A percentile compares a stretch with the other conserved stretches of the same genome.
Conservation (phyloP, 345 rosid species). For the Rhodomyrtus tomentosa region DNA sequence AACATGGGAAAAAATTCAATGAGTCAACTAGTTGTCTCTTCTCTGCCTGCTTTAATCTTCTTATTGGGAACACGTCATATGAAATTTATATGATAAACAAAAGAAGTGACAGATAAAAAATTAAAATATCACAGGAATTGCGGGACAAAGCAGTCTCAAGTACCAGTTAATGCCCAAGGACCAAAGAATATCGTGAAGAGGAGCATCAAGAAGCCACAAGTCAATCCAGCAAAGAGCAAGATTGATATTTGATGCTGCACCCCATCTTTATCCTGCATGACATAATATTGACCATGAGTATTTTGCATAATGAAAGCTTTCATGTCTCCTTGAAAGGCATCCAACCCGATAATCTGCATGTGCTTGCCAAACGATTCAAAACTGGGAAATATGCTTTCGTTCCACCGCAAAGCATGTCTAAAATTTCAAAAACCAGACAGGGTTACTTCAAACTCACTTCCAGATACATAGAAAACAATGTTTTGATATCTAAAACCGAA, state of each 20-base stretch:
- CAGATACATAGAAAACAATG: not conserved
- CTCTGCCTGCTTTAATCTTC: not conserved
- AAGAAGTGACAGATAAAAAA: not conserved
- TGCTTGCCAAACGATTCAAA: not conserved
- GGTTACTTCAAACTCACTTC: not conserved
- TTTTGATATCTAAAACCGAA: not conserved
- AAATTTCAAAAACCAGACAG: not conserved
- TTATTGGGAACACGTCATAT: not conserved
- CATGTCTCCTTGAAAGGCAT: not conserved
- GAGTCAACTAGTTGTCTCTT: not conserved
- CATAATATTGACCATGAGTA: not conserved
- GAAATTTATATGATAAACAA: not conserved
- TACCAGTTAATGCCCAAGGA: constrained; percentile 73
- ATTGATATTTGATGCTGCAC: constrained; percentile 91
- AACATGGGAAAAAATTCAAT: not conserved
- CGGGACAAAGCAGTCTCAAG: not conserved
- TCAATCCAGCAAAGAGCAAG: constrained; percentile 63
- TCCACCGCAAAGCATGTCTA: not conserved
- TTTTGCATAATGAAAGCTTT: not conserved
- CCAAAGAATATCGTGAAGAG: constrained; percentile 60
- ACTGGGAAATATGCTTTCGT: not conserved
- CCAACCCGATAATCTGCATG: not conserved
- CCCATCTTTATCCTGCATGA: constrained; percentile 60
- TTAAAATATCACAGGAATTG: not conserved
- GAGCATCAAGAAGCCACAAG: constrained; percentile 66